Conservation (phyloP, 2,329 filamentous ascomycete genomes). For the Aspergillus candidus region DNA sequence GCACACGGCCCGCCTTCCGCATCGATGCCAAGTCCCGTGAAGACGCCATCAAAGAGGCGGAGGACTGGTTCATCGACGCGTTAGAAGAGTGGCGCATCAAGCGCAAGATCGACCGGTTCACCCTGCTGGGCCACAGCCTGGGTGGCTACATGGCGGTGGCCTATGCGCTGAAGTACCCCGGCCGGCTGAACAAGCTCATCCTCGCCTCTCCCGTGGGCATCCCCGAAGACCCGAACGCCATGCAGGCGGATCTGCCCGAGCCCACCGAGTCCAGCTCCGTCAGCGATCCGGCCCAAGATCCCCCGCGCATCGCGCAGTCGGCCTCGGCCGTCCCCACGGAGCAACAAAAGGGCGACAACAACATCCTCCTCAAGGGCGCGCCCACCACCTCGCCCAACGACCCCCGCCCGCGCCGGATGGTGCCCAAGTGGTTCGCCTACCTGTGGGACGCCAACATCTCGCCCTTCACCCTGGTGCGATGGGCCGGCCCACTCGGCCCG, state of each 20-base stretch:
- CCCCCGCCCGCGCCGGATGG: slow-evolving; percentile 51
- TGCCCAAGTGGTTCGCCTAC: slow-evolving; percentile 83
- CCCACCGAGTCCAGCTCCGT: slow-evolving; percentile 65
- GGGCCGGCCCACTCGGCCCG: slow-evolving; percentile 82
- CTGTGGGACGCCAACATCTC: slow-evolving; percentile 97
- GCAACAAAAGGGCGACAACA: slow-evolving; percentile 41
- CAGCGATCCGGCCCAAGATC: slow-evolving; percentile 74
- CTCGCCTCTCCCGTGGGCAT: slow-evolving; percentile 91
- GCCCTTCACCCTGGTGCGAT: slow-evolving; percentile 83
- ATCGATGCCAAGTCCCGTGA: slow-evolving; percentile 76
- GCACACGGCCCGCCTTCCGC: slow-evolving; percentile 73
- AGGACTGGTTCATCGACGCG: slow-evolving; percentile 93
- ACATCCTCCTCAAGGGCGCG: slow-evolving; percentile 46
- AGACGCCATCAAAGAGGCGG: slow-evolving; percentile 78
- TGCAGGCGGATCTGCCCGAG: slow-evolving; percentile 73
- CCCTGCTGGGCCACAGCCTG: slow-evolving; percentile 83
- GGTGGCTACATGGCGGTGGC: slow-evolving; percentile 93
- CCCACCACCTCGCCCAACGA: slow-evolving; percentile 14
- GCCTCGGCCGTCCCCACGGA: slow-evolving; percentile 16
- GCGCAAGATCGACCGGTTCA: slow-evolving; percentile 87
- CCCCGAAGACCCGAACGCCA: slow-evolving; percentile 87
- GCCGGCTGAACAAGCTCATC: slow-evolving; percentile 90
- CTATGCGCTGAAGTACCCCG: slow-evolving; percentile 94
- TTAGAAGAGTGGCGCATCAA: slow-evolving; percentile 92
- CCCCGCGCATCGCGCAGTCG: slow-evolving; percentile 40